phyloP scores from a whole-genome alignment of 169 alveolate genomes.

The Eimeria tenella region DNA sequence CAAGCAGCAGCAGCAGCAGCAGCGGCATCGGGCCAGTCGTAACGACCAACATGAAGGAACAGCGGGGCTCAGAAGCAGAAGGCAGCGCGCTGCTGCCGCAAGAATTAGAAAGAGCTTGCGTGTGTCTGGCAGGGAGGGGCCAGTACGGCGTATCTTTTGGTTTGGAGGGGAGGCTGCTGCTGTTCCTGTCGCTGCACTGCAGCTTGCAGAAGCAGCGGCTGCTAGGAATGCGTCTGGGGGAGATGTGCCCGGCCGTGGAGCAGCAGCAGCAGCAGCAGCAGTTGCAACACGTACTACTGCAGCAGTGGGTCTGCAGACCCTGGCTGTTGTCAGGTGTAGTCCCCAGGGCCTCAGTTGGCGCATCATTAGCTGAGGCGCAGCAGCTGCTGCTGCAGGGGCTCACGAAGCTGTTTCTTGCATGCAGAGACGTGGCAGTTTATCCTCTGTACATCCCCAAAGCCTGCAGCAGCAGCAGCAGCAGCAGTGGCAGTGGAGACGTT shows the following conservation, averaged over 20 bases:
- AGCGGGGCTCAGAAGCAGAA: background rate
- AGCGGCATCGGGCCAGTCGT: constrained; percentile 1
- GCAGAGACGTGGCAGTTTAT: constrained; percentile 61
- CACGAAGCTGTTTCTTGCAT: constrained; percentile 35
- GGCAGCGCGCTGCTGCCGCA: background rate
- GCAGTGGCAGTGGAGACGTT: background rate
- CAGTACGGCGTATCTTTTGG: constrained; percentile 62
- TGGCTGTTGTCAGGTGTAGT: constrained; percentile 41
- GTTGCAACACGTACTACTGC: constrained; percentile 43
- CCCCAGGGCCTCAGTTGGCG: constrained; percentile 47
- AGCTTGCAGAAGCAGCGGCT: constrained; percentile 58
- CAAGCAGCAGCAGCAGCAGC: constrained; percentile 35
- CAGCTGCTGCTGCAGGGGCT: constrained; percentile 55
- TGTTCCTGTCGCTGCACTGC: constrained; percentile 52
- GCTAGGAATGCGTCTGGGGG: constrained; percentile 4
- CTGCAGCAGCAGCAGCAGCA: constrained; percentile 56
- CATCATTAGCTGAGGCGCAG: constrained; percentile 45
- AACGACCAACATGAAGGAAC: background rate
- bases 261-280: constrained; percentile 52
- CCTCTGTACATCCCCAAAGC: constrained; percentile 36
- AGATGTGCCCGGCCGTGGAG: background rate
- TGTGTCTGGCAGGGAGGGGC: constrained; percentile 52
- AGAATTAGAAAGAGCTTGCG: constrained; percentile 10
- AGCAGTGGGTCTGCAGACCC: constrained; percentile 33
- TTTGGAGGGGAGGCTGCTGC: constrained; percentile 13